Base-by-base conservation (phyloP, 2,329 filamentous ascomycete species). In the Stromatinia cepivora region DNA sequence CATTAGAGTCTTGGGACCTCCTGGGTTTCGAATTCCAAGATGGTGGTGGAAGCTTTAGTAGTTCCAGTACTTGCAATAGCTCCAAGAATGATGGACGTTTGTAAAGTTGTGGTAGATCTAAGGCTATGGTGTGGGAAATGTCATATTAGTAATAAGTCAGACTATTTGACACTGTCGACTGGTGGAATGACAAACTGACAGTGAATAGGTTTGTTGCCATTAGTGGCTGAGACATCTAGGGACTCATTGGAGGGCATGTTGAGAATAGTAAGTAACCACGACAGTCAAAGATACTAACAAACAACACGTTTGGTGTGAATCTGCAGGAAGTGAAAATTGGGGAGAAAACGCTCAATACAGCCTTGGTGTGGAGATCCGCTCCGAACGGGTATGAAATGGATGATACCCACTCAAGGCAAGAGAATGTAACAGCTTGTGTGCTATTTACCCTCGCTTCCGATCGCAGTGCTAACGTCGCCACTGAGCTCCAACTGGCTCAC, bases 61-160 rank as follows among this genome's bases (percentile, higher is more conserved):
- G 81, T 46, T 86, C 81, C n/a, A 97, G 86, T 36, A 87, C 87
- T 36, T 84, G 80, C 63, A 92, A 80, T 58, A 97, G 84, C 6
- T 85, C 83, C 45, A 83, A 81, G 70, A 87, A 89, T 28, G 88
- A 83, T 9, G 94, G 94, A 76, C 87, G 90, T 75, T 90, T 87
- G 85, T 93, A 92, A 72, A 94, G 84, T 76, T 93, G 92, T n/a
- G 93, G 92, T 36, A 97, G 86, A 77, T 94, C 91, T 70, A 90
- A 82, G 70, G 88, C 88, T 89, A 76, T 70, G 6, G 48, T 48
- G 57, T 11, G 20, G 25, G 25, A n/a, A 25, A 25, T 36, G 10
- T 42, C 10, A 25, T 25, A 5, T 68, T 17, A 68, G 48, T 45
- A 36, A 54, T 6, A 15, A 42, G 25, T 34, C 22, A 45, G 28